Evolutionary conservation across 73 alveolate species (phyloP), one percentile per base, ranked within the genome.

Genomic region (Uronychia setigera): DNA sequence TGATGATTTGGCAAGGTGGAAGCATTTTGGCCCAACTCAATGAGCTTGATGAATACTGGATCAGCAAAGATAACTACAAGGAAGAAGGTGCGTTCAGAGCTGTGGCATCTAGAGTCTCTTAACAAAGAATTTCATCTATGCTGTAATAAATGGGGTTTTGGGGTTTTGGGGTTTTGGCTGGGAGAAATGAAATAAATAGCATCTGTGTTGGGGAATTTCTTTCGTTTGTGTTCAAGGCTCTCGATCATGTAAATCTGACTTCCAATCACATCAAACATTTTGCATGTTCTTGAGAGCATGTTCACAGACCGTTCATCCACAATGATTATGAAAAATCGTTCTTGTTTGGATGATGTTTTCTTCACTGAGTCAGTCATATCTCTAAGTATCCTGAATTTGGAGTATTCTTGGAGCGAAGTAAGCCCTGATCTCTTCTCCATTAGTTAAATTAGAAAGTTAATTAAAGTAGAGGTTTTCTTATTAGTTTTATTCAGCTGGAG

Each of bases 181-280:
- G 91, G 91, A 29, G 91, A 77, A 26, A 85, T 78, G 33, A 85
- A 85, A 34, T 85, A 85, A 46, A 85, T 77, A 0, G 91, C 91
- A 57, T 85, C 91, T 5, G 86, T 31, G 57, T 85, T 31, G 26
- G 81, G 86, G 78, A 77, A 85, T 1, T 59, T 29, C 82, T 85
- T 85, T 46, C 91, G 32, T 57, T 76, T 85, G 26, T 30, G 57
- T 77, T 85, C 91, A 11, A 85, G 86, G 32, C 81, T 85, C 58
- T 85, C 91, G 30, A 85, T 78, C 74, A 74, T 83, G 60, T 34
- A 85, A 26, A 85, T 31, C 32, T 85, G 76, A 29, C 76, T 67
- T 29, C 35, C 31, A 59, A 31, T 74, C 57, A 85, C 87, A 30
- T 85, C 91, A 59, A 77, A 85, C 46, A 85, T 32, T 31, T 85